Evolutionary conservation across 2,329 filamentous ascomycete species (phyloP).

Genomic region (Cordyceps cicadae): DNA sequence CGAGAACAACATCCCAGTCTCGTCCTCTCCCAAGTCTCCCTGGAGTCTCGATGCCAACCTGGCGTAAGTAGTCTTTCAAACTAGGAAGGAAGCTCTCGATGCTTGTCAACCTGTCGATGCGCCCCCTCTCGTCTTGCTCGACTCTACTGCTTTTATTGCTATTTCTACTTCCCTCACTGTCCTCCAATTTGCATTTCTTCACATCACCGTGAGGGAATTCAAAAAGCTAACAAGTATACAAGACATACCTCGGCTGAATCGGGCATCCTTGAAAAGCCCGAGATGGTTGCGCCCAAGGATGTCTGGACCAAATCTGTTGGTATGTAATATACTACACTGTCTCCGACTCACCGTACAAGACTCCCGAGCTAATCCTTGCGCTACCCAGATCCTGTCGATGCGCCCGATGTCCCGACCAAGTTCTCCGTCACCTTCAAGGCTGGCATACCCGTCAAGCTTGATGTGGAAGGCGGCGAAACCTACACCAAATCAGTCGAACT

Average conservation of each 20-base stretch:
- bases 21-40: conserved; percentile 62
- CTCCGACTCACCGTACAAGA: not conserved
- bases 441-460: conserved; percentile 58
- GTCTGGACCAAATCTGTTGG: conserved; percentile 59
- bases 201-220: conserved; percentile 29
- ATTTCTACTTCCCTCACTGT: not conserved
- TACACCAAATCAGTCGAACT: conserved; percentile 57
- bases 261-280: conserved; percentile 57
- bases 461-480: conserved; percentile 43
- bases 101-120: not conserved
- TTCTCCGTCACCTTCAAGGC: conserved; percentile 59
- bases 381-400: conserved; percentile 51
- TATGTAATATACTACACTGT: conserved; percentile 13
- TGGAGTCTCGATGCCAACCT: conserved; percentile 44
- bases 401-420: conserved; percentile 55
- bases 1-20: conserved; percentile 60
- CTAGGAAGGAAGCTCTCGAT: not conserved
- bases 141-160: not conserved
- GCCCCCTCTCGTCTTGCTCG: not conserved
- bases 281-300: conserved; percentile 53
- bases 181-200: not conserved
- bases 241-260: conserved; percentile 57
- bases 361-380: conserved; percentile 14
- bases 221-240: not conserved
- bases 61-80: not conserved